Evolutionary conservation across 2,329 filamentous ascomycete genomes (phyloP).

Genomic region (Trichoderma atroviride): DNA sequence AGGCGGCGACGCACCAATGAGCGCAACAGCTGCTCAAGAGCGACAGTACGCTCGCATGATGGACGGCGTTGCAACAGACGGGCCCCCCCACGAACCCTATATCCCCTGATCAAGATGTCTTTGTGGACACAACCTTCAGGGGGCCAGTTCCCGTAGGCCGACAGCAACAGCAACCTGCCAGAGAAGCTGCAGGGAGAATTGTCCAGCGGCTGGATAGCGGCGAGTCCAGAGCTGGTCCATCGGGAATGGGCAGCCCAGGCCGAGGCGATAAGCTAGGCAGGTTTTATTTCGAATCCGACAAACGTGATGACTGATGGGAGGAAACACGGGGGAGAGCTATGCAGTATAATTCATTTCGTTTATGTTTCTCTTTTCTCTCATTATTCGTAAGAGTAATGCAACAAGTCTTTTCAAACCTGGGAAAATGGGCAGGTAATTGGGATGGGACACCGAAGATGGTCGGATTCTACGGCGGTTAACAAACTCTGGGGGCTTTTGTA

Average conservation of each 20-base stretch:
- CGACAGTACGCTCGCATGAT: slow-evolving; percentile 65
- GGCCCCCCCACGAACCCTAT: slow-evolving; percentile 48
- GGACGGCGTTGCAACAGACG: slow-evolving; percentile 65
- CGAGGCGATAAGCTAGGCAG: slow-evolving; percentile 55
- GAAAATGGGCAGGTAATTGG: slow-evolving; percentile 5
- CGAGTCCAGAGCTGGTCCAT: slow-evolving; percentile 45
- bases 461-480: slow-evolving; percentile 10
- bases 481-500: slow-evolving; percentile 17
- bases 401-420: neutral
- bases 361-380: neutral
- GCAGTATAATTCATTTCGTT: neutral
- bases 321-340: neutral
- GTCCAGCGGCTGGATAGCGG: slow-evolving; percentile 59
- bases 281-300: slow-evolving; percentile 62
- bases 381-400: neutral
- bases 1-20: slow-evolving; percentile 48
- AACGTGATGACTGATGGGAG: slow-evolving; percentile 25
- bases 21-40: slow-evolving; percentile 52
- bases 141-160: slow-evolving; percentile 53
- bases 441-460: slow-evolving; percentile 2
- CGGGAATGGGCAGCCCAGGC: slow-evolving; percentile 48
- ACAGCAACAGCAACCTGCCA: slow-evolving; percentile 34
- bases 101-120: slow-evolving; percentile 53
- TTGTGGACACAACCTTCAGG: slow-evolving; percentile 66
- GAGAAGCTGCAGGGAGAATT: slow-evolving; percentile 66